Conservation (phyloP, 768 basidiomycete species). For the Russula vinacea region DNA sequence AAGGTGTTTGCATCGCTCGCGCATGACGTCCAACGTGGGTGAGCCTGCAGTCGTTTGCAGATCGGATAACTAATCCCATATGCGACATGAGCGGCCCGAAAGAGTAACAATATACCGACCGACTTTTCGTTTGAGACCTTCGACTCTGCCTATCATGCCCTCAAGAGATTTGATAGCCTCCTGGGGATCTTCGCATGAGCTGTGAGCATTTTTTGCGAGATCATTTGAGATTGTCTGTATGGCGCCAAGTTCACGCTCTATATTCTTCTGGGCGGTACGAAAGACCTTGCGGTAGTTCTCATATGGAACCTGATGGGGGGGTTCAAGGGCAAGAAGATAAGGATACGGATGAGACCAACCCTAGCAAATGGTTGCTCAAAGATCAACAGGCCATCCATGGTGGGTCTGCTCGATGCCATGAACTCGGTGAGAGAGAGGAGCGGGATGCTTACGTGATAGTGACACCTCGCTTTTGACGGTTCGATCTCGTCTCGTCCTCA, state of each 20-base stretch:
- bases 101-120: slow-evolving; percentile 23
- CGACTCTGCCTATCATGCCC: slow-evolving; percentile 69
- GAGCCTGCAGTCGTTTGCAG: slow-evolving; percentile 46
- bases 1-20: slow-evolving; percentile 72
- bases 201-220: slow-evolving; percentile 47
- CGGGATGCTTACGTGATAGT: slow-evolving; percentile 24
- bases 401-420: slow-evolving; percentile 49
- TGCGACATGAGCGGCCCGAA: slow-evolving; percentile 7
- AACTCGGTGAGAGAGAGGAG: too few species aligned
- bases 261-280: slow-evolving; percentile 72
- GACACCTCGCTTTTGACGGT: neutral
- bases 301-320: slow-evolving; percentile 65
- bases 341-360: slow-evolving; percentile 42
- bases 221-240: slow-evolving; percentile 59
- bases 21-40: slow-evolving; percentile 69
- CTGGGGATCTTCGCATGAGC: slow-evolving; percentile 43
- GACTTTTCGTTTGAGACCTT: slow-evolving; percentile 88
- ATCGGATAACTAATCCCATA: slow-evolving; percentile 45
- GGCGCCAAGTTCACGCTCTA: slow-evolving; percentile 72
- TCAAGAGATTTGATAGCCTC: slow-evolving; percentile 64
- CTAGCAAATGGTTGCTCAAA: slow-evolving; percentile 83
- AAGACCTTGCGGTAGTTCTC: slow-evolving; percentile 90
- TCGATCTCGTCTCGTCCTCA: neutral
- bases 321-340: neutral
- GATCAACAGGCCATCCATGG: slow-evolving; percentile 68